Base-by-base conservation (phyloP, 2,329 filamentous ascomycete genomes). In the Helminthosporium solani region DNA sequence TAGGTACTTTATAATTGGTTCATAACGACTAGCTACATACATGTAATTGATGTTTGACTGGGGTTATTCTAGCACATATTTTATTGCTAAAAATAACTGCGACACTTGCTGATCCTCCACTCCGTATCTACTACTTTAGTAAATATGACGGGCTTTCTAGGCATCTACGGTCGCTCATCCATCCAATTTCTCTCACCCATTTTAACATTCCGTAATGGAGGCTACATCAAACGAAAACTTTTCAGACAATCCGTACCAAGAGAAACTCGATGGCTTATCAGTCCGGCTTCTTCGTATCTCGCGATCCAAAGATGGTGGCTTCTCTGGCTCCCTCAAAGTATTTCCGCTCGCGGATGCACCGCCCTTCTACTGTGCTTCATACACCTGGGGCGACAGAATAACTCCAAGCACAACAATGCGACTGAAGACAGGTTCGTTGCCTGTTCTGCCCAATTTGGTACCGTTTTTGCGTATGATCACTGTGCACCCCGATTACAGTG, bases 331-430 rank as follows among this genome's bases (percentile, higher is more conserved):
- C 33, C 36, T 64, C 20, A 45, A 56, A 34, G 55, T 43, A 14
- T 66, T 64, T 38, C 48, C 27, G 1, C 54, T 67, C n/a, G 48
- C 50, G 14, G 45, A 49, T 28, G 57, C 56, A 5, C 63, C 63
- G 23, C 58, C 56, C 14, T 67, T 63, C 34, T 63, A 55, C 44
- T 58, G 58, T 12, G 61, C 57, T 3, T 61, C 56, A 21, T 67
- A 67, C 46, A 61, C 61, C 8, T 65, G 61, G 63, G 60, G 63
- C 12, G 37, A 47, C 16, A 51, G 51, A 12, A 37, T 34, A 11
- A 48, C 52, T 34, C 46, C 53, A 11, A 41, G 40, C 16, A 52
- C 47, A 6, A 46, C 42, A 2, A 53, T 56, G 1, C 27, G 44
- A 15, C 21, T 61, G 3, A 46, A 56, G 7, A 39, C 47, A 0